Base-by-base conservation (phyloP, 345 rosid species). In the Sonneratia caseolaris region DNA sequence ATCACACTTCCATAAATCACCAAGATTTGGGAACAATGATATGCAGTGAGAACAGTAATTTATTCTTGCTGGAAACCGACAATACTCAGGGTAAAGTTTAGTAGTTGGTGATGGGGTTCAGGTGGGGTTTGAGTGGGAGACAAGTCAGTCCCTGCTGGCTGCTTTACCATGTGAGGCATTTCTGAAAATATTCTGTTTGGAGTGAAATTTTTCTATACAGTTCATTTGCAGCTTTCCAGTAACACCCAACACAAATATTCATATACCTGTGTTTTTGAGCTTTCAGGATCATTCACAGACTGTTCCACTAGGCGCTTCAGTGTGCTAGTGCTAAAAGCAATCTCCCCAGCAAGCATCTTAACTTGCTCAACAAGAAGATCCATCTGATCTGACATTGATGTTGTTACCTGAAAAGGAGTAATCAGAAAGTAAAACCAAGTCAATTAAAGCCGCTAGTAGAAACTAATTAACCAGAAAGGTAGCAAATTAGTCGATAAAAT, bases 291-390 rank as follows among this genome's bases (percentile, higher is more conserved):
- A 84, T 87, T 84, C 61, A 70, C 80, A 19, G 98, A 89, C 82
- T 92, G 98, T 76, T 92, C 99, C 67, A 89, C 83, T 77, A 92
- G 81, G 74, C 99, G 98, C 84, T 96, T 96, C 73, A 96, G 85
- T 65, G 97, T 92, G 82, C 99, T 96, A 5, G 86, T 86, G 80
- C 96, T 79, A 73, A 96, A 91, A 45, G 98, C 99, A 78, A 96
- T 86, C 82, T 96, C 99, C 76, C 89, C 99, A 69, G 99, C 98
- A 78, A 92, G 95, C 97, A 96, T 91, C 83, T 96, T 96, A 62
- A 92, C 98, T 83, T 96, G 99, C 86, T 96, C 98, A 62, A 88
- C 95, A 15, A 92, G 87, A 79, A 96, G 99, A 73, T 96, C 99
- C 82, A 89, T 91, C 88, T 96, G 92, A 83, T 96, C 98, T 37